Percentiles rank a stretch among this genome's conserved stretches.
These are phyloP conservation scores for Glycine latifolia DNA, from an alignment of 306 rosid genomes.

Conservation along the genomic window DNA sequence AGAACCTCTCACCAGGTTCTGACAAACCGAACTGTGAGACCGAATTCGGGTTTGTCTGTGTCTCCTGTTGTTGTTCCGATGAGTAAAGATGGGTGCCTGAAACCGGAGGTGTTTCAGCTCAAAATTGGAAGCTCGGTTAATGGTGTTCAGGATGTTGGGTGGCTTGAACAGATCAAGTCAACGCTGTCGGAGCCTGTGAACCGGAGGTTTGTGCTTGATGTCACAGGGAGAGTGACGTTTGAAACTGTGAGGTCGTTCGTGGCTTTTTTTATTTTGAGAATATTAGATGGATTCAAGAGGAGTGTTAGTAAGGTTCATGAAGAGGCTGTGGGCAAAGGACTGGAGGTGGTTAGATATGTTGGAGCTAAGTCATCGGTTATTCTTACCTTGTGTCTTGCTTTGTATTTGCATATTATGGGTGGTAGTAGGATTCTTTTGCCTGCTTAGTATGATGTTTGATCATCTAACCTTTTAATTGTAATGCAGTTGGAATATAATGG, in stretches of 20 bases:
- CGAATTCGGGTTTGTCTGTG: slow-evolving; percentile 38
- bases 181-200: slow-evolving; percentile 82
- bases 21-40: slow-evolving; percentile 49
- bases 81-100: slow-evolving; percentile 47
- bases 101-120: slow-evolving; percentile 48
- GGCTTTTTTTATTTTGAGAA: slow-evolving; percentile 68
- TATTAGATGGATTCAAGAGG: slow-evolving; percentile 69
- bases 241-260: slow-evolving; percentile 74
- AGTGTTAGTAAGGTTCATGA: slow-evolving; percentile 63
- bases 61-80: slow-evolving; percentile 42
- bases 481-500: slow-evolving; percentile 45
- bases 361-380: slow-evolving; percentile 83
- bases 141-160: slow-evolving; percentile 54
- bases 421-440: slow-evolving; percentile 68
- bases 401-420: slow-evolving; percentile 74
- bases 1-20: slow-evolving; percentile 84
- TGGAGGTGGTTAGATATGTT: slow-evolving; percentile 71
- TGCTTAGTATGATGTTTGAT: slow-evolving; percentile 58
- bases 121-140: slow-evolving; percentile 42
- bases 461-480: slow-evolving; percentile 16
- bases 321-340: slow-evolving; percentile 71
- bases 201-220: slow-evolving; percentile 75
- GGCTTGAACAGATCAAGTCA: slow-evolving; percentile 76
- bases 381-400: slow-evolving; percentile 80
- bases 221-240: slow-evolving; percentile 85